Conservation (phyloP, 352 stramenopile genomes). For the Peronospora destructor region DNA sequence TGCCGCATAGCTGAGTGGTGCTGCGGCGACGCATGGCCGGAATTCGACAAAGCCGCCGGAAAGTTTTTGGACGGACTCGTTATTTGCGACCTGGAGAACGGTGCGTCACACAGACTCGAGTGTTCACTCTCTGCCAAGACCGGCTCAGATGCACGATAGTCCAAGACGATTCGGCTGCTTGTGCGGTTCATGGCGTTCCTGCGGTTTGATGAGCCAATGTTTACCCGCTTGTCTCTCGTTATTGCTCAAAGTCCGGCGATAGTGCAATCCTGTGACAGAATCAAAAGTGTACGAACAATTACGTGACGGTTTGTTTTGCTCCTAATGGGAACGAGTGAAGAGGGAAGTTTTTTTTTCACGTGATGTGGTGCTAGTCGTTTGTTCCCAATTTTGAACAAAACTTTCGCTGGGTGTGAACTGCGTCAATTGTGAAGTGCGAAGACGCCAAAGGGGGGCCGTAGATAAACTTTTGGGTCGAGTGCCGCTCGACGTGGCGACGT, state of each 20-base stretch:
- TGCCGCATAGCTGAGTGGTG: conserved; percentile 14
- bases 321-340: too few relatives aligned
- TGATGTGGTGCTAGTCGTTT: neutral
- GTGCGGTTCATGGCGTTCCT: conserved; percentile 19
- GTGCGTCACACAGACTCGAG: conserved; percentile 22
- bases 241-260: too few relatives aligned
- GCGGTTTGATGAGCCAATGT: conserved; percentile 14
- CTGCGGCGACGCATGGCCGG: conserved; percentile 6
- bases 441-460: neutral
- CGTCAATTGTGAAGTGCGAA: conserved; percentile 28
- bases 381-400: neutral
- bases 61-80: conserved; percentile 20
- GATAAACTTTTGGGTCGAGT: conserved; percentile 5
- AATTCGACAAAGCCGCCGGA: conserved; percentile 14
- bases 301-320: neutral
- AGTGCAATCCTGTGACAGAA: neutral
- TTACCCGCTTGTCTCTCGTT: conserved; percentile 12
- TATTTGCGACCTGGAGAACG: conserved; percentile 26
- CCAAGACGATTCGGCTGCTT: conserved; percentile 14
- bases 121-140: conserved; percentile 25
- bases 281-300: neutral
- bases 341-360: too few relatives aligned
- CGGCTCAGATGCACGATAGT: conserved; percentile 30
- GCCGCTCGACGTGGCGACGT: conserved; percentile 14
- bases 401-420: conserved; percentile 3